Base-by-base conservation (phyloP, 352 stramenopile species). In the Elongisporangium prolatum region DNA sequence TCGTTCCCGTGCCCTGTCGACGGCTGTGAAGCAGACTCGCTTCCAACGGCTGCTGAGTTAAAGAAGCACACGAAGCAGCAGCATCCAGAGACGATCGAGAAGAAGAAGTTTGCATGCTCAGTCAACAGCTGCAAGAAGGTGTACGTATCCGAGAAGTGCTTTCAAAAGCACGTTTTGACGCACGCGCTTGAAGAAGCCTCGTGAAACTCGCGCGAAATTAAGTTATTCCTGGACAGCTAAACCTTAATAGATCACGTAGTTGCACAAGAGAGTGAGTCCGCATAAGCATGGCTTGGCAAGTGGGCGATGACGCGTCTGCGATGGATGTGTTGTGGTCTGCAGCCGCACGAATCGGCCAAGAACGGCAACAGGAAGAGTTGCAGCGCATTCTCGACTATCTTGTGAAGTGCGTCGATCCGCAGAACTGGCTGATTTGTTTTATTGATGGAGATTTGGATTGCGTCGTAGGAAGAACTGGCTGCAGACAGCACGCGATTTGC, bases 301-400 rank as follows among this genome's bases (percentile, higher is more conserved):
- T 76, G 52, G 59, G 54, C 16, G 74, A 83, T 22, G 71, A 75
- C 14, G 74, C 63, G 3, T 48, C 70, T 16, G 77, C 77, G 1
- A 68, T 48, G 10, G 61, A 71, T 0, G 72, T 89, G 21, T 63
- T 89, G 11, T 86, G 75, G 75, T 64, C 61, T n/a, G 75, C 80
- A 0, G 80, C 77, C 6, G 62, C 81, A 57, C 65, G 75, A 7
- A 88, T 88, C 38, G 77, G 73, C 47, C 88, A 86, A 59, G 58
- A 63, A 11, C 62, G 54, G 54, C 81, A 71, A 47, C 61, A 69
- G 20, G 65, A 80, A 4, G 67, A 88, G 40, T 67, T 89, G 52
- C 70, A 84, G 38, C 64, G 64, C 6, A 85, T 86, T 48, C 77
- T 67, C 62, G 75, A 86, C 50, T 88, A 89, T 44, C 63, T 89